Evolutionary conservation across 495 filamentous ascomycete genomes (phyloP), one percentile per base, ranked within the genome.

Genomic region (Xylaria telfairii): DNA sequence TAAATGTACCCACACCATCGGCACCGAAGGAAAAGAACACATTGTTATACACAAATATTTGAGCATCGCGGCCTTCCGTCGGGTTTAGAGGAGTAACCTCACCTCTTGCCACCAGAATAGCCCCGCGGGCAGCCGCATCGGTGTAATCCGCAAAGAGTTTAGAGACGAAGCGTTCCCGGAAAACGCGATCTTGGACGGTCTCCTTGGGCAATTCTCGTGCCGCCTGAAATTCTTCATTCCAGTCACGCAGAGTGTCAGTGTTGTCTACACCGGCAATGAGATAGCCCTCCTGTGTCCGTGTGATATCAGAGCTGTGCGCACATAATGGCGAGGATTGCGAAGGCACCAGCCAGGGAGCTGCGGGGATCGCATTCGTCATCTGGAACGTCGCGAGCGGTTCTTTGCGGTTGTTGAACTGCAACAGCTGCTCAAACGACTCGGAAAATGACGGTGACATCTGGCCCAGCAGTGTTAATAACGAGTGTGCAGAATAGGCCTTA

Each of bases 41-140:
- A 81, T 98, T 98, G 84, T 98, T 98, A 83, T 98, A 98, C 19
- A 99, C 94, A 78, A 97, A 99, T 72, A 99, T 99, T 82, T 98
- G 96, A 3, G 96, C 96, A 80, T 98, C 94, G 57, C 85, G 88
- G 61, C 84, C 90, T 81, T 99, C 96, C 0, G 95, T 98, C 10
- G 96, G 96, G 81, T 99, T 99, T 63, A 99, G 83, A n/a, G 96
- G 94, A 42, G 94, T 91, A 65, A 99, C 90, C 79, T 99, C 96
- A 44, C 95, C 96, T 67, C 92, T 89, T 30, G 94, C 95, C 68
- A 99, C 94, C 53, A 98, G 82, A 41, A 97, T 91, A n/a, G 95
- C 96, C 62, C 96, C 96, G 49, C 93, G 89, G 37, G 93, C 91
- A 57, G 96, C 96, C 57, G 96, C 95, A 75, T 99, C 96, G 70